Evolutionary conservation across 2,329 filamentous ascomycete genomes (phyloP).

Genomic region (Trichoderma sp.): DNA sequence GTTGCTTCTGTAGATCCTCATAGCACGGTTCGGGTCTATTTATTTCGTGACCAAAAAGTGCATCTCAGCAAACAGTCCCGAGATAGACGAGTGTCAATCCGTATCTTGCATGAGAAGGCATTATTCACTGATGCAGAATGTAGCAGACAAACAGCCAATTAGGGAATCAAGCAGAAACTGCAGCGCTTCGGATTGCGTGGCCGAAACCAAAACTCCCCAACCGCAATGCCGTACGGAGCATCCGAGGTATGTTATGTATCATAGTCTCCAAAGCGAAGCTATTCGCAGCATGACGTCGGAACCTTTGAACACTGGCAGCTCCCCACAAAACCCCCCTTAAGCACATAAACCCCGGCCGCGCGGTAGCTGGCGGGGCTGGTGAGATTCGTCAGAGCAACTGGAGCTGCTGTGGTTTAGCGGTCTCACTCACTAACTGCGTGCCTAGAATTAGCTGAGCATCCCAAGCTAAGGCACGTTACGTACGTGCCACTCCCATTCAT

Average conservation of each 20-base stretch:
- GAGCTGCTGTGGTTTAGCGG: slow-evolving; percentile 12
- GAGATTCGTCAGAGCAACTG: slow-evolving; percentile 16
- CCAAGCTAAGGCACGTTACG: background rate
- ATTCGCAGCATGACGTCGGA: slow-evolving; percentile 17
- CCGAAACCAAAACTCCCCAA: background rate
- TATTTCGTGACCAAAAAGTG: background rate
- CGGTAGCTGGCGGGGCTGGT: slow-evolving; percentile 15
- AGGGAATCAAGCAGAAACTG: background rate
- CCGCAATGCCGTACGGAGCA: background rate
- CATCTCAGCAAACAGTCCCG: background rate
- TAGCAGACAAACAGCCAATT: background rate
- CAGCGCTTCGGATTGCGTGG: background rate
- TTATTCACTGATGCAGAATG: background rate
- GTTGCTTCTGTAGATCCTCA: background rate
- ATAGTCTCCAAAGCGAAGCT: no score
- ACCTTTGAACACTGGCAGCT: background rate
- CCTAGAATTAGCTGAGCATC: background rate
- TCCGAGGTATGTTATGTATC: no score
- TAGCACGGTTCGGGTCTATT: background rate
- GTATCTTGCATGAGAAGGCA: background rate
- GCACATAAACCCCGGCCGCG: background rate
- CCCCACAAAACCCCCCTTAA: slow-evolving; percentile 8
- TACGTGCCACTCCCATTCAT: slow-evolving; percentile 12
- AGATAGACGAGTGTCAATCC: background rate
- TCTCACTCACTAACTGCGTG: background rate